Evolutionary conservation across 2,329 filamentous ascomycete genomes (phyloP).

Genomic region (Aspergillus sp.): DNA sequence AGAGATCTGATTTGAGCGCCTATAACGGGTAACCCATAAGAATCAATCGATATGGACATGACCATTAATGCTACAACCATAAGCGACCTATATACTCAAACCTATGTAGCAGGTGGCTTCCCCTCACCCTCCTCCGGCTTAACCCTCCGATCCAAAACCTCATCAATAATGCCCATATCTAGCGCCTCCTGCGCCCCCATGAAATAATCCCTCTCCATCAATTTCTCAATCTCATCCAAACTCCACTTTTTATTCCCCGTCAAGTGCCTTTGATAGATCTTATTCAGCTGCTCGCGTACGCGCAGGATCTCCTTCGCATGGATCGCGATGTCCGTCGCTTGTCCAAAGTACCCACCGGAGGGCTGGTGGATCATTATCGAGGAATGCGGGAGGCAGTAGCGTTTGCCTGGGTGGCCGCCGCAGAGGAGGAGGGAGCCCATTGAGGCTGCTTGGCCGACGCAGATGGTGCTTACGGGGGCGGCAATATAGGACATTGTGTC

Average conservation of each 20-base stretch:
- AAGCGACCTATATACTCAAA: background rate
- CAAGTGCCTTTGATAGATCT: conserved; percentile 81
- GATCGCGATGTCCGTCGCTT: conserved; percentile 79
- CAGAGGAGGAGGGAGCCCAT: conserved; percentile 89
- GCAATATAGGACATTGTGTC: conserved; percentile 98
- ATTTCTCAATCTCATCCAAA: conserved; percentile 76
- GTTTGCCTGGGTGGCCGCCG: conserved; percentile 75
- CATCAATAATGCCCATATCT: conserved; percentile 85
- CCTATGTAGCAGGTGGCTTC: conserved; percentile 15
- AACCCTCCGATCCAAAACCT: conserved; percentile 58
- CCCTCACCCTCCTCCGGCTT: conserved; percentile 21
- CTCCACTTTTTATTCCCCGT: conserved; percentile 62
- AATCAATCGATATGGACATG: background rate
- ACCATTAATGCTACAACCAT: conserved; percentile 5
- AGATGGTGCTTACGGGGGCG: conserved; percentile 88
- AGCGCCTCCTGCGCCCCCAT: conserved; percentile 81
- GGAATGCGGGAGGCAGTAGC: conserved; percentile 85
- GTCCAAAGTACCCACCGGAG: conserved; percentile 63
- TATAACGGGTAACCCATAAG: too few relatives aligned
- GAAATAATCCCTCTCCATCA: conserved; percentile 97
- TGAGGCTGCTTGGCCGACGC: conserved; percentile 85
- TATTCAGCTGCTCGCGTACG: conserved; percentile 76
- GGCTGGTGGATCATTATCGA: conserved; percentile 98
- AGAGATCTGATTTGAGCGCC: background rate
- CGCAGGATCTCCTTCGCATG: conserved; percentile 95